Base-by-base conservation (phyloP, 768 basidiomycete species). In the Russula virescens region DNA sequence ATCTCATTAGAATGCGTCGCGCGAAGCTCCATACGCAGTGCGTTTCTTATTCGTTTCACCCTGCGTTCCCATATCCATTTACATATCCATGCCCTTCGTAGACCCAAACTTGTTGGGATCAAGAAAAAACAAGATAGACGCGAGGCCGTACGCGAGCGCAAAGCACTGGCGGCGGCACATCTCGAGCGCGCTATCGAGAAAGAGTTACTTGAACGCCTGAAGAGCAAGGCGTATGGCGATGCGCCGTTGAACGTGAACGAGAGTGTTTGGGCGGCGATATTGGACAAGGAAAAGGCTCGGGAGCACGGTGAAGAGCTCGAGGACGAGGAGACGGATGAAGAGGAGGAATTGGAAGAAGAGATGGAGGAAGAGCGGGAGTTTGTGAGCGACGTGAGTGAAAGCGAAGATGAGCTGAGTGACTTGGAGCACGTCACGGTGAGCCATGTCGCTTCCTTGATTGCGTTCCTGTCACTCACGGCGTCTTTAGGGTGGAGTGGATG, bases 221-320 rank as follows among this genome's bases (percentile, higher is more conserved):
- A 95, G 78, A 88, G 88, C 57, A 97, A 97, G 74, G 95, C 96
- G 19, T 98, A 99, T 71, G 96, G 97, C 47, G 96, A 98, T 70
- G 89, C 91, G 38, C 97, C 97, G 14, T 82, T 99, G 48, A 98
- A 99, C 74, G 95, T 99, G 61, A 98, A 99, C 74, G 97, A 99
- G 76, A 86, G 80, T 46, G 94, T 98, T 10, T 98, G 97, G 97
- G 85, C 87, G 66, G 86, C 91, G 2, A 88, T 99, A 56, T 77
- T 98, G 46, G 92, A 97, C 70, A 80, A 85, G 51, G 94, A 97
- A 71, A 71, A 73, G 66, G 72, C 76, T 69, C 82, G 83, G 68
- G 77, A 76, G 38, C 78, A 73, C 26, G 78, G 77, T 60, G 74
- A 78, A 84, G 70, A 40, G 28, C n/a, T 60, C n/a, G 65, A 66